phyloP scores from a whole-genome alignment of 2,329 filamentous ascomycete genomes.

The Penicillium sp. region DNA sequence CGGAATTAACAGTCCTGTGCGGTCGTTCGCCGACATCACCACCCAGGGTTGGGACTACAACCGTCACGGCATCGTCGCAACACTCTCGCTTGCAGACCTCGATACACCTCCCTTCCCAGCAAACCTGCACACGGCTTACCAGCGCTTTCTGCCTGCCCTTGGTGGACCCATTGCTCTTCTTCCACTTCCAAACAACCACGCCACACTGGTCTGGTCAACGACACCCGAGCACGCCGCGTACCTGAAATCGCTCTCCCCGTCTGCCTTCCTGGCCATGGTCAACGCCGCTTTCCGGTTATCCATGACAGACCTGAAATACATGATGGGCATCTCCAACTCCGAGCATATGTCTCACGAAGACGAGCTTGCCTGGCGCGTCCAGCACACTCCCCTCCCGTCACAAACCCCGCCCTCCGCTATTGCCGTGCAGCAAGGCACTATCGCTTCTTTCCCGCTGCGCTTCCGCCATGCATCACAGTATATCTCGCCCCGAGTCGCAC shows the following conservation, averaged over 20 bases:
- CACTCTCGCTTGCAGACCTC: conserved; percentile 64
- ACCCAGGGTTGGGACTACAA: conserved; percentile 91
- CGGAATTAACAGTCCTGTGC: conserved; percentile 90
- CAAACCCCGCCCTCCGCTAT: conserved; percentile 65
- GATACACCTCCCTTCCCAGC: conserved; percentile 28
- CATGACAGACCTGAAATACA: conserved; percentile 75
- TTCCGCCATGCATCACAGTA: conserved; percentile 94
- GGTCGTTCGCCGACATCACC: conserved; percentile 81
- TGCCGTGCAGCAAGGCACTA: conserved; percentile 71
- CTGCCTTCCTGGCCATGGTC: conserved; percentile 80
- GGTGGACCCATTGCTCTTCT: conserved; percentile 84
- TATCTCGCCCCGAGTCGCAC: conserved; percentile 80
- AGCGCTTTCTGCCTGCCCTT: conserved; percentile 82
- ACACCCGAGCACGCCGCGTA: conserved; percentile 74
- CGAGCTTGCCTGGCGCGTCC: conserved; percentile 80
- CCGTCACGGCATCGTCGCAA: conserved; percentile 87
- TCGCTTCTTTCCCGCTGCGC: conserved; percentile 87
- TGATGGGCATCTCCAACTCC: conserved; percentile 60
- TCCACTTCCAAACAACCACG: conserved; percentile 76
- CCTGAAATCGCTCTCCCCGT: conserved; percentile 69
- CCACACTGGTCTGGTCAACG: conserved; percentile 93
- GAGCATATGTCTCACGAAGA: conserved; percentile 55
- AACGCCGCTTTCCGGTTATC: conserved; percentile 88
- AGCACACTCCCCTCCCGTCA: conserved; percentile 61
- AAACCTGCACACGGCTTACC: conserved; percentile 74